Base-by-base conservation (phyloP, 306 rosid species). In the Morella rubra region DNA sequence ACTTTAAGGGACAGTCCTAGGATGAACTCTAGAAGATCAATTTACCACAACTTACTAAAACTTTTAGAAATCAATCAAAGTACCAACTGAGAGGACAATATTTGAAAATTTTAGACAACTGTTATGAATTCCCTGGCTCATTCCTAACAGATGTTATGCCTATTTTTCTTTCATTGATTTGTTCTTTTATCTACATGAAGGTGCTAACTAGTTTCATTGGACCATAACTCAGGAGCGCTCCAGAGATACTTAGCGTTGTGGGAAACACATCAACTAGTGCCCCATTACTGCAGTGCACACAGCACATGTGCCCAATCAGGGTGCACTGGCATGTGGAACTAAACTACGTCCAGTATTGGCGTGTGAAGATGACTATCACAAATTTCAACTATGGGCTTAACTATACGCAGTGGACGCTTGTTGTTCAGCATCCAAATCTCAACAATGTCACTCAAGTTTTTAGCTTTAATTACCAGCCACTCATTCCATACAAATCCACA, bases 221-320 rank as follows among this genome's bases (percentile, higher is more conserved):
- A 32, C 37, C 37, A 32, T 32, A 32, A 32, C 3, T 32, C 37
- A 32, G 37, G 37, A 32, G 37, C 91, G 89, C 97, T 62, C 86
- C 87, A 52, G 71, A 90, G 37, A 47, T 84, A 89, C 72, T 89
- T 95, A 81, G 84, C 96, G 86, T 84, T 70, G 88, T 6, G 61
- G 96, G 96, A 65, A 90, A 90, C 77, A 89, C 93, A 11, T 92
- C 89, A 27, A 84, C 60, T 90, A 92, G 88, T 85, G 94, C 83
- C 22, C 96, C 88, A 14, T 61, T 95, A 74, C 82, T 89, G 76
- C 97, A 92, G 45, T 95, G 99, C 82, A 95, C 98, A 42, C 96
- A 90, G 77, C 97, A 95, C 69, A 90, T 95, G 97, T 95, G 98
- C 74, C 99, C 97, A 4, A 82, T 92, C 71, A 84, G 99, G 51